Evolutionary conservation across 495 filamentous ascomycete species (phyloP).

Genomic region (Tetracladium marchalianum): DNA sequence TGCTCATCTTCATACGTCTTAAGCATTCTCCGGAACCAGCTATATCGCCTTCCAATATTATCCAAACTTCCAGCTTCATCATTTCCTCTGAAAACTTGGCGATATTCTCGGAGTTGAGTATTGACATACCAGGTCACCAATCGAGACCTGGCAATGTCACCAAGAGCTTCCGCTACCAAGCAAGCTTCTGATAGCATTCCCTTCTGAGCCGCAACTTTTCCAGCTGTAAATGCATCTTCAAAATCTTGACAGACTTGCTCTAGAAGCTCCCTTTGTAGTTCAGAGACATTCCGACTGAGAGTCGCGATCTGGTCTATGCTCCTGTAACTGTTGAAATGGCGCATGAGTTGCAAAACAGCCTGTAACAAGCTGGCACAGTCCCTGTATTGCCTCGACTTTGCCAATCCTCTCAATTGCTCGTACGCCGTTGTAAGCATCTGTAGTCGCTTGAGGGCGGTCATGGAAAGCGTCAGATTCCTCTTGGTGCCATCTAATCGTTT

Average conservation of each 20-base stretch:
- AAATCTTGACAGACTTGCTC: slow-evolving; percentile 99
- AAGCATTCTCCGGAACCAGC: slow-evolving; percentile 92
- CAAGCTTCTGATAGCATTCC: slow-evolving; percentile 76
- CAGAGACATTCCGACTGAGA: slow-evolving; percentile 84
- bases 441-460: slow-evolving; percentile 93
- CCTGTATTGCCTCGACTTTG: slow-evolving; percentile 81
- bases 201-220: slow-evolving; percentile 62
- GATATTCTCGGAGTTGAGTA: slow-evolving; percentile 89
- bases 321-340: slow-evolving; percentile 95
- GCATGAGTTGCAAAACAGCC: slow-evolving; percentile 95
- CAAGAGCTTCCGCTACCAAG: slow-evolving; percentile 88
- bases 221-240: slow-evolving; percentile 87
- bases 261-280: slow-evolving; percentile 85
- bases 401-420: slow-evolving; percentile 81
- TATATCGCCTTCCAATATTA: slow-evolving; percentile 90
- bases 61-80: slow-evolving; percentile 96
- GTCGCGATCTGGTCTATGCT: slow-evolving; percentile 97
- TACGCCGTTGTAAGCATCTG: slow-evolving; percentile 99
- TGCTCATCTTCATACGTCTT: slow-evolving; percentile 96
- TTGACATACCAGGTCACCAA: slow-evolving; percentile 97
- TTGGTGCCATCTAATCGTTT: slow-evolving; percentile 96
- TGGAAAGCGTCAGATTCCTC: slow-evolving; percentile 88
- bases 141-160: slow-evolving; percentile 74
- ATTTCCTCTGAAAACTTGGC: slow-evolving; percentile 84
- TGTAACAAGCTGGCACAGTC: slow-evolving; percentile 94